Conservation (phyloP, 1,284 basidiomycete species). For the Cryptococcus jaspeensis region DNA sequence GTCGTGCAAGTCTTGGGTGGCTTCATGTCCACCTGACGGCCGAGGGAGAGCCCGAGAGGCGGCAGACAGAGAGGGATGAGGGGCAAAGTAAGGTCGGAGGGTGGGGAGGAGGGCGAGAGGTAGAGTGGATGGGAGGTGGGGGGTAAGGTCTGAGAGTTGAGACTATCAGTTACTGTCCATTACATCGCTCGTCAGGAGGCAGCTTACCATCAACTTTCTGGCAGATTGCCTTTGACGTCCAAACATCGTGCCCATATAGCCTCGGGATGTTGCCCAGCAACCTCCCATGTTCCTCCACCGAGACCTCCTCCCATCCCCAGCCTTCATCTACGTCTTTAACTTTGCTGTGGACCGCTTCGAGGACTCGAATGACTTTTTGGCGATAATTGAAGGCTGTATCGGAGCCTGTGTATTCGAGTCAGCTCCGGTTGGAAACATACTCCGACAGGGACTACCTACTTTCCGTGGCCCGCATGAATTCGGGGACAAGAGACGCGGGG, state of each 20-base stretch:
- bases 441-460: conserved; percentile 15
- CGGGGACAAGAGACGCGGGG: conserved; percentile 29
- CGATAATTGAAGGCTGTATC: conserved; percentile 12
- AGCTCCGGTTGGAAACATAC: neutral
- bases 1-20: conserved; percentile 38
- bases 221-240: conserved; percentile 25
- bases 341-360: conserved; percentile 15
- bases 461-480: conserved; percentile 22
- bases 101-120: conserved; percentile 19
- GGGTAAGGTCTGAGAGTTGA: neutral
- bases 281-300: conserved; percentile 25
- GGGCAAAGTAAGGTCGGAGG: conserved; percentile 30
- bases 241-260: conserved; percentile 32
- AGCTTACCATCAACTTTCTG: conserved; percentile 28
- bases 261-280: conserved; percentile 23
- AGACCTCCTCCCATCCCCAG: conserved; percentile 20
- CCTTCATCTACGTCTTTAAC: conserved; percentile 1
- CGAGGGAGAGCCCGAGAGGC: conserved; percentile 28
- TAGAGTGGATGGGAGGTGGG: conserved; percentile 11
- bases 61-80: conserved; percentile 32
- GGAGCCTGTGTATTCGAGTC: neutral
- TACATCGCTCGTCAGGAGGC: neutral
- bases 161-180: neutral
- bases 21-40: conserved; percentile 29
- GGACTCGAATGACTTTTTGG: neutral